Percentiles rank a stretch among this genome's conserved stretches.
Evolutionary conservation across 805 yeast species (phyloP).

Genomic region (Candida silvatica): DNA sequence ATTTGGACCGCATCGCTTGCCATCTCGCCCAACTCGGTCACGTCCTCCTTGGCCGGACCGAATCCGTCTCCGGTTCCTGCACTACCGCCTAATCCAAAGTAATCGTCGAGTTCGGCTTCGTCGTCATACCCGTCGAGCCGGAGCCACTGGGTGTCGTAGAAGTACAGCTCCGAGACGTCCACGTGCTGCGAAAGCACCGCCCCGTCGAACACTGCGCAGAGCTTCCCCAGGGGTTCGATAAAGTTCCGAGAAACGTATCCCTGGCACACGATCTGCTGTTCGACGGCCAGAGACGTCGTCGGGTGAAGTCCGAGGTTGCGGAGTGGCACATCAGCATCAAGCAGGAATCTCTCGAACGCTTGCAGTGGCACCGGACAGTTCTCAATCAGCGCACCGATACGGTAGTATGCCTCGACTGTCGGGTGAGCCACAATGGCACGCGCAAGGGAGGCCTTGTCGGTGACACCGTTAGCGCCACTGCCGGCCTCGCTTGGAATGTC

Average conservation of each 20-base stretch:
- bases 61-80: background rate
- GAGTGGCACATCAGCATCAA: slow-evolving; percentile 42
- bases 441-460: slow-evolving; percentile 4
- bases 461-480: slow-evolving; percentile 3
- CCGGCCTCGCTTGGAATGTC: slow-evolving; percentile 7
- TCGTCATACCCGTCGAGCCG: slow-evolving; percentile 22
- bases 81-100: slow-evolving; percentile 3
- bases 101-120: slow-evolving; percentile 6
- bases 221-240: slow-evolving; percentile 29
- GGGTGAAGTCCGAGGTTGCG: slow-evolving; percentile 30
- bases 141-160: slow-evolving; percentile 63
- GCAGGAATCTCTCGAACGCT: slow-evolving; percentile 49
- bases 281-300: slow-evolving; percentile 37
- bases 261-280: slow-evolving; percentile 52
- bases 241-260: slow-evolving; percentile 43
- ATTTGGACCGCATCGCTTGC: slow-evolving; percentile 1
- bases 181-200: slow-evolving; percentile 29
- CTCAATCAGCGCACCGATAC: slow-evolving; percentile 38
- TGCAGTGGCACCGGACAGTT: slow-evolving; percentile 48
- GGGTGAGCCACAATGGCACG: slow-evolving; percentile 27
- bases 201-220: slow-evolving; percentile 40
- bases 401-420: slow-evolving; percentile 42
- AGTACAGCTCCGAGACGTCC: slow-evolving; percentile 46
- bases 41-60: background rate
- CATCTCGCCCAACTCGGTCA: slow-evolving; percentile 1